These are phyloP conservation scores for Dipteronia dyeriana DNA, from an alignment of 345 rosid species.

Conservation along the genomic window DNA sequence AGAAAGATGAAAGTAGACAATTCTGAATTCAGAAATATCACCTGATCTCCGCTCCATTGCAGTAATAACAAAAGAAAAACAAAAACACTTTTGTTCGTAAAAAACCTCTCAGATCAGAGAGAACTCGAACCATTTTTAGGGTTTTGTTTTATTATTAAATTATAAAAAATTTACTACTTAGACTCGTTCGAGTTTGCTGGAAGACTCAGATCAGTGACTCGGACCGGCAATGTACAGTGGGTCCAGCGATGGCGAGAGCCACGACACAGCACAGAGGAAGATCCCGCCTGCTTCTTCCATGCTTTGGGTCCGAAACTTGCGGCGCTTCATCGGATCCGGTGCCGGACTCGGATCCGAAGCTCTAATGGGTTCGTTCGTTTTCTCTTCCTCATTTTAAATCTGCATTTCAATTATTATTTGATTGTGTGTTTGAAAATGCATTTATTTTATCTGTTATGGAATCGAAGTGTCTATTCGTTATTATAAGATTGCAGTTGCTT, in stretches of 20 bases:
- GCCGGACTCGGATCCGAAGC: conserved; percentile 99
- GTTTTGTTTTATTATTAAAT: not conserved
- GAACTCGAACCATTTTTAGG: not conserved
- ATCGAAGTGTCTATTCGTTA: not conserved
- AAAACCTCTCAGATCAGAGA: not conserved
- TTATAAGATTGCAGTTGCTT: not conserved
- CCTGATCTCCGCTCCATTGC: not conserved
- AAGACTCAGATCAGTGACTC: conserved; percentile 1
- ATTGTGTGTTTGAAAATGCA: not conserved
- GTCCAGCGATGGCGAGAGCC: conserved; percentile 96
- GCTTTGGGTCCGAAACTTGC: conserved; percentile 95
- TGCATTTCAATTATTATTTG: not conserved
- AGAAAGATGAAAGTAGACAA: too few relatives aligned
- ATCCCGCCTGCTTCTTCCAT: conserved; percentile 93
- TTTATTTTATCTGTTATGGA: not conserved
- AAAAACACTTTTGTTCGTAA: too few relatives aligned
- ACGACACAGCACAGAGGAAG: conserved; percentile 81
- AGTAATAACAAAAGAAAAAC: not conserved
- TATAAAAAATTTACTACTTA: not conserved
- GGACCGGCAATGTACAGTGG: conserved; percentile 73
- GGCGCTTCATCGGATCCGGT: conserved; percentile 92
- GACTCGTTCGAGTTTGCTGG: conserved; percentile 16
- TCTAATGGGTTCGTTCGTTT: conserved; percentile 69
- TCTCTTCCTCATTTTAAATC: not conserved
- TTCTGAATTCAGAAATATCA: not conserved